Evolutionary conservation across 352 stramenopile species (phyloP).

Genomic region (Phytophthora tentaculata): DNA sequence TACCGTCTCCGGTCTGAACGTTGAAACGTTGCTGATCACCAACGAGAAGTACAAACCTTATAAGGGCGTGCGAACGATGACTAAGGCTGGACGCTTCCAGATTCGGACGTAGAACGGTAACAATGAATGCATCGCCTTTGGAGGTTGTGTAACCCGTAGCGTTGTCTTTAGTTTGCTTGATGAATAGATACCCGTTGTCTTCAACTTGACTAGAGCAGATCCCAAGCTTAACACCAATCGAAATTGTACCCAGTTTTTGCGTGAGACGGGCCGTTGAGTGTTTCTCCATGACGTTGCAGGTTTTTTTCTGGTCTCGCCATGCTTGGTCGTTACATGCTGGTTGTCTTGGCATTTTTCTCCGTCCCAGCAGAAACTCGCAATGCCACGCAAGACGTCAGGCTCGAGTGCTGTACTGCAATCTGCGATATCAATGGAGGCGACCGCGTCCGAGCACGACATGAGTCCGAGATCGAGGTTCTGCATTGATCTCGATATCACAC

Average conservation of each 20-base stretch:
- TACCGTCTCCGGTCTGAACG: slow-evolving; percentile 95
- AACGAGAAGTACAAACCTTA: slow-evolving; percentile 98
- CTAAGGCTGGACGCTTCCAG: slow-evolving; percentile 95
- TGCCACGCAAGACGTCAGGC: slow-evolving; percentile 20
- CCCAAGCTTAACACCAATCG: slow-evolving; percentile 7
- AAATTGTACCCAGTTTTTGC: slow-evolving; percentile 14
- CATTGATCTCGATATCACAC: slow-evolving; percentile 27
- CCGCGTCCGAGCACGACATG: slow-evolving; percentile 21
- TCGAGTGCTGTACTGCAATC: slow-evolving; percentile 6
- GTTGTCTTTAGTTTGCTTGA: slow-evolving; percentile 25
- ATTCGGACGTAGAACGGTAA: slow-evolving; percentile 85
- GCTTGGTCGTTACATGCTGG: slow-evolving; percentile 7
- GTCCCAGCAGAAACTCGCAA: slow-evolving; percentile 7
- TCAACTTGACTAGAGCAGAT: slow-evolving; percentile 5
- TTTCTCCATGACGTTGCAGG: slow-evolving; percentile 5
- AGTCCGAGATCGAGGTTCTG: slow-evolving; percentile 30
- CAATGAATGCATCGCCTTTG: not conserved
- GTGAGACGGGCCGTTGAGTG: slow-evolving; percentile 17
- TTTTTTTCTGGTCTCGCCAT: slow-evolving; percentile 14
- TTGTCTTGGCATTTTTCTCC: not conserved
- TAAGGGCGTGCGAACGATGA: slow-evolving; percentile 97
- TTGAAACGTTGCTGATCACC: slow-evolving; percentile 94
- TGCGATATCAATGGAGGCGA: slow-evolving; percentile 16
- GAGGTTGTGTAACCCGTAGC: slow-evolving; percentile 21
- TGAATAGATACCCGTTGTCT: slow-evolving; percentile 37